Conservation (phyloP, 257 asterid genomes). For the Scutellaria barbata region DNA sequence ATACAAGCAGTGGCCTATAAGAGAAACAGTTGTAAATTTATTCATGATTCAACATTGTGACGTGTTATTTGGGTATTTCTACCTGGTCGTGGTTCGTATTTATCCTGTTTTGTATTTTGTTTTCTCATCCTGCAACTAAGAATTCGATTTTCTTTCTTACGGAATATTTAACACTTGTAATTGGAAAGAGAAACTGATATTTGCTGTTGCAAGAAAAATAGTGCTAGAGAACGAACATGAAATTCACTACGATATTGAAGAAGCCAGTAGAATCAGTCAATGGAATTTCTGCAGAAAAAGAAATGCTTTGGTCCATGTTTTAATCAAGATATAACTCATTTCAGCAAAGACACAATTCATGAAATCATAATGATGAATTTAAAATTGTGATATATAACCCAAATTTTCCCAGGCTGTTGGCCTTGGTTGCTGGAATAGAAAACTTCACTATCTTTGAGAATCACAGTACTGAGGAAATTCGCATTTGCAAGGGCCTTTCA, state of each 20-base stretch:
- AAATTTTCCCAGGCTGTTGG: too few species aligned
- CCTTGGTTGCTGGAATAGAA: neutral
- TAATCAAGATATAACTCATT: too few species aligned
- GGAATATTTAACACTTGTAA: neutral
- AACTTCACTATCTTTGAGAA: conserved; percentile 56
- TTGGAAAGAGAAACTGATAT: neutral
- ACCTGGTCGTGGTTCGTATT: neutral
- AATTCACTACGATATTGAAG: too few species aligned
- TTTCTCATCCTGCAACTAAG: conserved; percentile 9
- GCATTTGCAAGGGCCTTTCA: conserved; percentile 69
- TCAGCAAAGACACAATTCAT: too few species aligned
- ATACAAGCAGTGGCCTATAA: too few species aligned
- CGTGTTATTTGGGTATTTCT: too few species aligned
- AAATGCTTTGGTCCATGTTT: too few species aligned
- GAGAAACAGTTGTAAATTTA: neutral
- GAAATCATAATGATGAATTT: too few species aligned
- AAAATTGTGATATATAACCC: too few species aligned
- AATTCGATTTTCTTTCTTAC: neutral
- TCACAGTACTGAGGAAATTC: conserved; percentile 76
- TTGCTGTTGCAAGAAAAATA: conserved; percentile 19
- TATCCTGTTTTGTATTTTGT: neutral
- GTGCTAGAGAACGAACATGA: too few species aligned
- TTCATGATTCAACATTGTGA: neutral
- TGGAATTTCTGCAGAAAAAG: conserved; percentile 5
- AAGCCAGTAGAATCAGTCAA: neutral